Evolutionary conservation across 768 basidiomycete species (phyloP), one percentile per base, ranked within the genome.

Genomic region (Vishniacozyma victoriae): DNA sequence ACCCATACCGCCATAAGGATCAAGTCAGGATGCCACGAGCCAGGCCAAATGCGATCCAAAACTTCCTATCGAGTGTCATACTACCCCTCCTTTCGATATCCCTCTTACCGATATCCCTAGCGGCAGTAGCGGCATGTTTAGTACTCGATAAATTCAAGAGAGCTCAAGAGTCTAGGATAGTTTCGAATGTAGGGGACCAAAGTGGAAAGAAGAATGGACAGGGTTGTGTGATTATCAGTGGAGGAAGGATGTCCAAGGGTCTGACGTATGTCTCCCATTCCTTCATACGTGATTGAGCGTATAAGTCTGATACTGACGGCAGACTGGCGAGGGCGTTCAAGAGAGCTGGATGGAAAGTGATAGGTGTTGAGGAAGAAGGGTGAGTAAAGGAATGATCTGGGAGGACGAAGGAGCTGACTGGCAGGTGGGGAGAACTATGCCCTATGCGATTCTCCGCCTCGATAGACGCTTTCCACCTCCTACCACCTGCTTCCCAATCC

Each of bases 321-420:
- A 65, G 64, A 3, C 48, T 69, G 9, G 64, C 62, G 13, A 48
- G 67, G 29, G 67, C 67, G 2, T 66, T 69, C 54, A 66, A 62
- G 38, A 41, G 62, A 22, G 67, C 67, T 15, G 67, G 67, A 22
- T 69, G 67, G 62, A 62, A 54, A 31, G 66, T 70, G 4, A 61
- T 68, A 20, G 63, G 67, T 3, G 65, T 67, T 5, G 69, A 68
- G 29, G 69, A 70, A 47, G 48, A 55, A 44, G 63, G 62, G 68
- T 67, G 36, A 35, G 62, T 57, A 18, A 18, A 19, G 2, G 13
- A 24, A 20, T 6, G 4, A 37, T 7, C 29, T n/a, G 29, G n/a
- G 29, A 33, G 29, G 29, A 33, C n/a, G 29, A 33, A 38, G 18
- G 37, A 9, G 16, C 40, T 31, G n/a, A 33, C 18, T 15, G n/a